Evolutionary conservation across 2,329 filamentous ascomycete genomes (phyloP), one percentile per base, ranked within the genome.

Genomic region (Diaporthe sp.): DNA sequence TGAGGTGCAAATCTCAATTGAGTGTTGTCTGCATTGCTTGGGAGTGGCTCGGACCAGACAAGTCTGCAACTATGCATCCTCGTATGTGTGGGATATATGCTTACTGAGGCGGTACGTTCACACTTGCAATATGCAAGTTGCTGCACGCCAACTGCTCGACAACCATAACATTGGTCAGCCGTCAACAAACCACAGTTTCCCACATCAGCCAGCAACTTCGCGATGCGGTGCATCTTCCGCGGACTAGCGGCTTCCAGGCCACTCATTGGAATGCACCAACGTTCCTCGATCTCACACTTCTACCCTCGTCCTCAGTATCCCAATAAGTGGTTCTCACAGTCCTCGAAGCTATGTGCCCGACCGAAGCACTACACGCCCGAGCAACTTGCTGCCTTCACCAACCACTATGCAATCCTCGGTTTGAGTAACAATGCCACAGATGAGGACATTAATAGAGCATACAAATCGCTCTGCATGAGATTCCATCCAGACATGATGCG

Each of bases 401-500:
- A 63, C 60, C 17, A 63, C 60, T 63, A 63, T 20, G 39, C 13
- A 4, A 31, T 31, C 5, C 15, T 63, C 4, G 60, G 60, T 5
- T 7, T 63, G 39, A 6, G 17, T 2, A 22, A 63, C 7, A 13
- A 12, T 0, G 60, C 60, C n/a, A 47, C 60, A 12, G 3, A 10
- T 4, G 8, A 7, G 8, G 39, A 47, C 8, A 63, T 63, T 22
- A 63, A 63, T 3, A 12, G 1, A 2, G 39, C 60, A 13, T 47
- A 12, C 7, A 6, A 15, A 0, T 5, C 15, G n/a, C 42, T 65
- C 6, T n/a, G n/a, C 61, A 31, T n/a, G 28, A 44, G 42, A 8
- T 31, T 47, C 13, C n/a, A 65, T 31, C 61, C 42, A 34, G 42
- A 49, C 28, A 49, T 65, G 42, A 47, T 65, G 20, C 61, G 61